Evolutionary conservation across 805 yeast species (phyloP).

Genomic region (Komagataella pseudopastoris): DNA sequence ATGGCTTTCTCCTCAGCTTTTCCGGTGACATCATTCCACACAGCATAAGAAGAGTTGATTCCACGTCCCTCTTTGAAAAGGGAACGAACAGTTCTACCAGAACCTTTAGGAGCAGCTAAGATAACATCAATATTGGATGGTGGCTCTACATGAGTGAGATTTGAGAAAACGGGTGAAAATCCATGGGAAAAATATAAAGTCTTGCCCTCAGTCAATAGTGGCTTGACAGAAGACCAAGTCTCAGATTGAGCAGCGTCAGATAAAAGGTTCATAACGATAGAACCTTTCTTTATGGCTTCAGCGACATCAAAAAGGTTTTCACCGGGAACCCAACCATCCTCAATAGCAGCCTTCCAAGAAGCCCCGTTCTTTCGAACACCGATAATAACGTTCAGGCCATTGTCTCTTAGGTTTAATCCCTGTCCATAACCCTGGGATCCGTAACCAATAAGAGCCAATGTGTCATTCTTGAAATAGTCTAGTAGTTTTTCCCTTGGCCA

Average conservation of each 20-base stretch:
- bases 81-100: constrained; percentile 99
- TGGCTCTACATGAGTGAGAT: constrained; percentile 90
- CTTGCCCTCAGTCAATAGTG: constrained; percentile 91
- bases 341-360: constrained; percentile 98
- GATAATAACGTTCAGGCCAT: constrained; percentile 92
- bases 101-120: constrained; percentile 99
- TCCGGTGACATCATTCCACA: constrained; percentile 98
- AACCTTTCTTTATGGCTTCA: constrained; percentile 89
- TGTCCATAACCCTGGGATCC: constrained; percentile 99
- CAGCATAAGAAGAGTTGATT: constrained; percentile 98
- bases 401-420: constrained; percentile 98
- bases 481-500: constrained; percentile 97
- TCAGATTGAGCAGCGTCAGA: constrained; percentile 99
- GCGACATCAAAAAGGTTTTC: constrained; percentile 90
- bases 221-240: constrained; percentile 84
- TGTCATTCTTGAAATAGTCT: constrained; percentile 95
- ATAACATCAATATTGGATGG: constrained; percentile 93
- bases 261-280: constrained; percentile 92
- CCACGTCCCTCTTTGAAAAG: constrained; percentile 99
- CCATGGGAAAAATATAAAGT: constrained; percentile 99
- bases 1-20: constrained; percentile 98
- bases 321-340: constrained; percentile 99
- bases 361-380: constrained; percentile 99
- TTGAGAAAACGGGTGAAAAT: constrained; percentile 98
- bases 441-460: constrained; percentile 95